A percentile compares a stretch with the other conserved stretches of the same genome.
These are phyloP conservation scores for Pleurotus citrinopileatus DNA, from an alignment of 768 basidiomycete genomes.

Conservation along the genomic window DNA sequence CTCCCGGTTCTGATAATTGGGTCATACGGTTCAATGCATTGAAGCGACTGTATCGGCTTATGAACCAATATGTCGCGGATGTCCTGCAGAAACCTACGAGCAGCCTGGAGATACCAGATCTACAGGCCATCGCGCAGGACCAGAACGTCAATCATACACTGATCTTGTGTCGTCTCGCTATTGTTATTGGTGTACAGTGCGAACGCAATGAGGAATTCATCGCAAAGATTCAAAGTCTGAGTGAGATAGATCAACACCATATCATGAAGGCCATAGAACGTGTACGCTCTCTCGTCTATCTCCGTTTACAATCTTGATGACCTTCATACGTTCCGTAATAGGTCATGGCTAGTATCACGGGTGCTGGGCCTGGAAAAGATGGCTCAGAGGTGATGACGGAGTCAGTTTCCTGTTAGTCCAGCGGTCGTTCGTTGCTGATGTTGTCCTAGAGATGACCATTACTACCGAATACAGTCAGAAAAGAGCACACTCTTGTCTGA, in stretches of 20 bases:
- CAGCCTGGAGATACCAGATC: constrained; percentile 81
- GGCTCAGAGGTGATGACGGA: constrained; percentile 69
- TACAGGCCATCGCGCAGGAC: constrained; percentile 84
- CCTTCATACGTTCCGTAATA: constrained; percentile 21
- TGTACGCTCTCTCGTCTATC: constrained; percentile 39
- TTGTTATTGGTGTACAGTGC: constrained; percentile 87
- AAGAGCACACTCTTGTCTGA: constrained; percentile 73
- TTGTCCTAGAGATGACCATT: constrained; percentile 74
- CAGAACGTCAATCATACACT: constrained; percentile 62
- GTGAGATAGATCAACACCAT: constrained; percentile 80
- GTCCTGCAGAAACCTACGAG: constrained; percentile 77
- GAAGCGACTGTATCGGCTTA: constrained; percentile 82
- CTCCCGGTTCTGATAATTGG: constrained; percentile 82
- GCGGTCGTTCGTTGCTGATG: neutral
- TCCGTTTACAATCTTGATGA: neutral
- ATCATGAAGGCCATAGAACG: constrained; percentile 95
- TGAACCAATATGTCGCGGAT: constrained; percentile 86
- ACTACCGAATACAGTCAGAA: constrained; percentile 82
- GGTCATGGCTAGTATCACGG: constrained; percentile 75
- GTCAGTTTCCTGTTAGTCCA: constrained; percentile 40
- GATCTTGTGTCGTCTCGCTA: constrained; percentile 74
- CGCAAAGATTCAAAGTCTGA: constrained; percentile 81
- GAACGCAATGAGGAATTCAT: constrained; percentile 88
- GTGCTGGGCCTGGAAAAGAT: constrained; percentile 29
- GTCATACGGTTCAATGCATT: constrained; percentile 80